Percentiles rank a stretch among this genome's conserved stretches.
phyloP scores from a whole-genome alignment of 495 filamentous ascomycete species.

The Baudoinia panamericana region DNA sequence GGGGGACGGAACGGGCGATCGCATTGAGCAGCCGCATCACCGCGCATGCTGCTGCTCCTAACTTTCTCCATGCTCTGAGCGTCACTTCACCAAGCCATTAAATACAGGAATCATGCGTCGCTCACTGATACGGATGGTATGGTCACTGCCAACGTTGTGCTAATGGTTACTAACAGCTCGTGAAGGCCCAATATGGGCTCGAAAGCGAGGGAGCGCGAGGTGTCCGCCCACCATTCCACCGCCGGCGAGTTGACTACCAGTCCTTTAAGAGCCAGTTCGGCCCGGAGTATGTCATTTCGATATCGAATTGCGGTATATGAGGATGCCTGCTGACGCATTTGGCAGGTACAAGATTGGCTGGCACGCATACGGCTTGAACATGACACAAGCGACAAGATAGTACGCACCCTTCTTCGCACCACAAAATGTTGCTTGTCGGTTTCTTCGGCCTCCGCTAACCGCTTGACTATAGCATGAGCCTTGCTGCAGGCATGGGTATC shows the following conservation, averaged over 20 bases:
- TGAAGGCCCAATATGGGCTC: neutral
- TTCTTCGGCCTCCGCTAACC: neutral
- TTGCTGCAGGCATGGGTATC: constrained; percentile 46
- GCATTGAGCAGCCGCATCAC: too few relatives aligned
- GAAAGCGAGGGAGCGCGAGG: constrained; percentile 9
- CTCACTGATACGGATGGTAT: too few relatives aligned
- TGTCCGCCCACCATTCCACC: constrained; percentile 18
- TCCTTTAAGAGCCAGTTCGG: constrained; percentile 24
- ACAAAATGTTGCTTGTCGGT: neutral
- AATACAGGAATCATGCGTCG: too few relatives aligned
- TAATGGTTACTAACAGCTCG: too few relatives aligned
- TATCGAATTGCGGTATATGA: neutral
- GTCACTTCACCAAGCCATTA: too few relatives aligned
- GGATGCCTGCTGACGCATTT: neutral
- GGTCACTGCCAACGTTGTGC: too few relatives aligned
- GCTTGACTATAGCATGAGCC: constrained; percentile 35
- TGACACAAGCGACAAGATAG: constrained; percentile 1
- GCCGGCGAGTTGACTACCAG: constrained; percentile 17
- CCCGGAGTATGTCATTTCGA: constrained; percentile 17
- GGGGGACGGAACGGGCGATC: too few relatives aligned
- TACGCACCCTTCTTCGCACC: constrained; percentile 1
- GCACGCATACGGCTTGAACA: constrained; percentile 18
- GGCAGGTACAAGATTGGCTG: constrained; percentile 17
- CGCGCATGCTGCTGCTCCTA: too few relatives aligned
- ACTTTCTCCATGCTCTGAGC: too few relatives aligned